Evolutionary conservation across 495 filamentous ascomycete species (phyloP).

Genomic region (Arthonia radiata): DNA sequence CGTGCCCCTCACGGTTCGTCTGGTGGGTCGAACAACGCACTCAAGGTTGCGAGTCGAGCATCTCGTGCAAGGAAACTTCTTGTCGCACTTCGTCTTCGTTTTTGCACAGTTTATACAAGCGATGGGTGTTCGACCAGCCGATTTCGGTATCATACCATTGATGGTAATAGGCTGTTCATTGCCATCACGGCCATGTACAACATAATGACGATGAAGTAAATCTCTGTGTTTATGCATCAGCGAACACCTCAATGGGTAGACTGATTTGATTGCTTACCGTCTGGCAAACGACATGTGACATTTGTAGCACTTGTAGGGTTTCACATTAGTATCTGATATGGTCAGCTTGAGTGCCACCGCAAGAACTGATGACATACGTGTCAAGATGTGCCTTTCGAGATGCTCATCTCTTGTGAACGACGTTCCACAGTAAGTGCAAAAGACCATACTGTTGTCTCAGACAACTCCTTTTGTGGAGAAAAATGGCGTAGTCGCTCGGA

Average conservation of each 20-base stretch:
- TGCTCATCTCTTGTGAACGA: conserved; percentile 41
- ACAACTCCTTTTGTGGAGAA: no score
- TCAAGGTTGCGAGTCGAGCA: conserved; percentile 30
- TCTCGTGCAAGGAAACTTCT: conserved; percentile 32
- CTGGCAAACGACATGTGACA: conserved; percentile 38
- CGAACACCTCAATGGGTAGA: conserved; percentile 1
- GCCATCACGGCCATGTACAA: conserved; percentile 14
- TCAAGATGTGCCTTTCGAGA: conserved; percentile 35
- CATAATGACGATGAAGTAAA: conserved; percentile 30
- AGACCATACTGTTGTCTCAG: conserved; percentile 28
- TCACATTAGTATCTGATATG: conserved; percentile 34
- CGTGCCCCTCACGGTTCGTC: conserved; percentile 30
- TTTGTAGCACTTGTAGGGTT: conserved; percentile 31
- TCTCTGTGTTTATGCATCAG: conserved; percentile 19
- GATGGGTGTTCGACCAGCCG: conserved; percentile 21
- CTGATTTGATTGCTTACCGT: conserved; percentile 18
- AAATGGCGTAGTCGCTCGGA: no score
- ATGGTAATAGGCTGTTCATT: conserved; percentile 15
- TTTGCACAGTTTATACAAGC: conserved; percentile 33
- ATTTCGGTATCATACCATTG: conserved; percentile 17
- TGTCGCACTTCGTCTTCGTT: conserved; percentile 44
- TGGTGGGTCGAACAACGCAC: conserved; percentile 29
- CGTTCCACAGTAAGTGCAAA: conserved; percentile 37
- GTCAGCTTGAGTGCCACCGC: conserved; percentile 1
- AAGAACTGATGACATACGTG: conserved; percentile 20